A percentile compares a stretch with the other conserved stretches of the same genome.
Evolutionary conservation across 495 filamentous ascomycete genomes (phyloP).

Genomic region (Penicillium salamii): DNA sequence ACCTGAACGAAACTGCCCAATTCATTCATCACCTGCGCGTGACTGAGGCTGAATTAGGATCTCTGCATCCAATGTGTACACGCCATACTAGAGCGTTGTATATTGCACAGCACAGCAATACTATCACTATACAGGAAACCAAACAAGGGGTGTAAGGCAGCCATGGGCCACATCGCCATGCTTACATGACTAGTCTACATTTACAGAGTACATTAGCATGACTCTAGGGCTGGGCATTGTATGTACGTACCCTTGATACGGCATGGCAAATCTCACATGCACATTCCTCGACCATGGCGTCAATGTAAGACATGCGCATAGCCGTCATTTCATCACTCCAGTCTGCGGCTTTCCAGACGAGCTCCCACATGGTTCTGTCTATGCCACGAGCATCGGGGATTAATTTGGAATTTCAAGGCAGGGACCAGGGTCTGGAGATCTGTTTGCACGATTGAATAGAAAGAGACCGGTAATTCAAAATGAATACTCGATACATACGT

Average conservation of each 20-base stretch:
- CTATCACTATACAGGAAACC: not conserved
- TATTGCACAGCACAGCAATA: not conserved
- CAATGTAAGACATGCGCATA: slow-evolving; percentile 3
- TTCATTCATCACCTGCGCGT: not conserved
- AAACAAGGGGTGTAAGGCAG: not conserved
- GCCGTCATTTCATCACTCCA: not conserved
- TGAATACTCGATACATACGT: not conserved
- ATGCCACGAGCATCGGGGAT: slow-evolving; percentile 4
- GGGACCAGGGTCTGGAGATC: not conserved
- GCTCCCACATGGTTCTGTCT: slow-evolving; percentile 5
- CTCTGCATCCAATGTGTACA: not conserved
- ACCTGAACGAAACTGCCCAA: not conserved
- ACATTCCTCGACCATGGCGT: not conserved
- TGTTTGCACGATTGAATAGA: not conserved
- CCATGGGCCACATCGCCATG: not conserved
- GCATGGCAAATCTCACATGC: slow-evolving; percentile 1
- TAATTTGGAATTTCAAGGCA: not conserved
- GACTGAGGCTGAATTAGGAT: not conserved
- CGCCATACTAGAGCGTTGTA: not conserved
- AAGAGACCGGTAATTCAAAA: too few relatives aligned
- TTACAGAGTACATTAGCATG: too few relatives aligned
- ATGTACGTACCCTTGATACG: not conserved
- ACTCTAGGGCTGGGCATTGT: too few relatives aligned
- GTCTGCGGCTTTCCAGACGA: slow-evolving; percentile 1
- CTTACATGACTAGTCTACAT: not conserved